phyloP scores from a whole-genome alignment of 352 stramenopile species.

The Globisporangium parvum region DNA sequence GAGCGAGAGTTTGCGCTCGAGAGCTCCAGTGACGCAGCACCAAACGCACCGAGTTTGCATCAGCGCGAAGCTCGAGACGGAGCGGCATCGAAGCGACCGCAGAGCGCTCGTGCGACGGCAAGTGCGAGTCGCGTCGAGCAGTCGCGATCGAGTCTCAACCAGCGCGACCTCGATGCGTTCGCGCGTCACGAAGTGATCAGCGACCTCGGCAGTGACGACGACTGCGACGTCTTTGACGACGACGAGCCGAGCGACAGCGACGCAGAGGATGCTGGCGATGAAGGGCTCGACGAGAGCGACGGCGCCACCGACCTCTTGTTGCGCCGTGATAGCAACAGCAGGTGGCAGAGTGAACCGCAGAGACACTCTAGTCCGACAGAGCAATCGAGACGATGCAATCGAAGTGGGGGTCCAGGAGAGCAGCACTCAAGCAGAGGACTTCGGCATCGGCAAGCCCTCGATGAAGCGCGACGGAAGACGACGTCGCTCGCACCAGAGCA shows the following conservation, averaged over 20 bases:
- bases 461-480: slow-evolving; percentile 19
- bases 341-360: background rate
- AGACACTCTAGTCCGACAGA: too few species aligned
- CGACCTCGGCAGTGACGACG: slow-evolving; percentile 18
- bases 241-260: slow-evolving; percentile 24
- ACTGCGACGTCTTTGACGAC: slow-evolving; percentile 36
- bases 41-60: background rate
- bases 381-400: background rate
- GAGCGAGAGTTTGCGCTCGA: slow-evolving; percentile 28
- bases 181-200: background rate
- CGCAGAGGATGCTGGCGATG: background rate
- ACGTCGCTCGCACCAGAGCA: background rate
- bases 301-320: slow-evolving; percentile 12
- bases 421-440: slow-evolving; percentile 4
- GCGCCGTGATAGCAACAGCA: background rate
- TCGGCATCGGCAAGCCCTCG: slow-evolving; percentile 23
- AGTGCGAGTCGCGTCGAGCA: slow-evolving; percentile 6
- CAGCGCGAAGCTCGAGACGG: slow-evolving; percentile 1
- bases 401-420: background rate
- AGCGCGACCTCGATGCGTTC: background rate
- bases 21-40: background rate
- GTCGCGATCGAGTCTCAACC: background rate
- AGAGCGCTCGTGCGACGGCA: slow-evolving; percentile 26
- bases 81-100: slow-evolving; percentile 21
- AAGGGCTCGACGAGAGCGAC: slow-evolving; percentile 12